phyloP scores from a whole-genome alignment of 257 asterid species.

The Lantana camara region DNA sequence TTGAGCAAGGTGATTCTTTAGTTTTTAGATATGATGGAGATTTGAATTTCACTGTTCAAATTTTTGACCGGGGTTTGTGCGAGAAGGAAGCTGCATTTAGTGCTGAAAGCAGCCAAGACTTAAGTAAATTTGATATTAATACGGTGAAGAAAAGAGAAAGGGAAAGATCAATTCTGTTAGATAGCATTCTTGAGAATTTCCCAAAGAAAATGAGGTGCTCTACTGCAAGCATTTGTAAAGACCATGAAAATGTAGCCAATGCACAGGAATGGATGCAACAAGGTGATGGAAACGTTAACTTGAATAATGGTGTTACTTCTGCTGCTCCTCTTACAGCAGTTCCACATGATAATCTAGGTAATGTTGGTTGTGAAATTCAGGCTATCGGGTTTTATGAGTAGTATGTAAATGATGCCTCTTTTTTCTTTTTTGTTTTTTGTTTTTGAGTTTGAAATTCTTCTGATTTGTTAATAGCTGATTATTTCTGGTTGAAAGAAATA shows the following conservation, averaged over 20 bases:
- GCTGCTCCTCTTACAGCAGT: slow-evolving; percentile 51
- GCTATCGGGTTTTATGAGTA: slow-evolving; percentile 6
- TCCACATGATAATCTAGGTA: slow-evolving; percentile 54
- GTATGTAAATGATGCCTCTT: not conserved
- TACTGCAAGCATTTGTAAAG: slow-evolving; percentile 34
- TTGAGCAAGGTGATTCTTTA: slow-evolving; percentile 52
- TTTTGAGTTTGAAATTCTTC: no score
- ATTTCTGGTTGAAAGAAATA: no score
- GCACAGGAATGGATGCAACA: slow-evolving; percentile 38
- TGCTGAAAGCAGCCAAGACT: slow-evolving; percentile 61
- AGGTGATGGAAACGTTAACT: slow-evolving; percentile 35
- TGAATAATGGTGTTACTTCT: slow-evolving; percentile 47
- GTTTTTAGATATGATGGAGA: slow-evolving; percentile 75
- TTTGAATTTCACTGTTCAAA: slow-evolving; percentile 67
- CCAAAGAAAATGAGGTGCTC: slow-evolving; percentile 69
- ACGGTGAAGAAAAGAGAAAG: slow-evolving; percentile 56
- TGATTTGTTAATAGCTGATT: no score
- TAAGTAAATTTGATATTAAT: slow-evolving; percentile 37
- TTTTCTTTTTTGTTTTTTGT: no score
- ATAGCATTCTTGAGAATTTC: slow-evolving; percentile 52
- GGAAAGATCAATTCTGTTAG: slow-evolving; percentile 49
- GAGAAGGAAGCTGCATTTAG: slow-evolving; percentile 72
- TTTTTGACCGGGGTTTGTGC: slow-evolving; percentile 71
- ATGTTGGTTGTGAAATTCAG: not conserved
- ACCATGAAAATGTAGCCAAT: slow-evolving; percentile 32